These are phyloP conservation scores for Calonectria fujianensis DNA, from an alignment of 2,329 filamentous ascomycete species.

Conservation along the genomic window DNA sequence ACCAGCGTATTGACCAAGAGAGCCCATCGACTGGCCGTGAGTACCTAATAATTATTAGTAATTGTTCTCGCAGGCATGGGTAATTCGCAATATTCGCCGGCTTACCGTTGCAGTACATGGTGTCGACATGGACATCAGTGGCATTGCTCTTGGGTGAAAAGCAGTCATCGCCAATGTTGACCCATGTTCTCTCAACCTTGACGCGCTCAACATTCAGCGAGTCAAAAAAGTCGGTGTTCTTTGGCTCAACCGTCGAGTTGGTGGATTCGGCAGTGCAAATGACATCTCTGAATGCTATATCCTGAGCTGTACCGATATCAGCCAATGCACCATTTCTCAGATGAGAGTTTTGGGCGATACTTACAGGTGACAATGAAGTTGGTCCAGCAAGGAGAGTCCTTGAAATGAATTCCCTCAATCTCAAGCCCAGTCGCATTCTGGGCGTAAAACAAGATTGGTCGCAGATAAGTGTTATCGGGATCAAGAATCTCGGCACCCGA, in stretches of 20 bases:
- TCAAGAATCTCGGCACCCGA: conserved; percentile 51
- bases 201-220: conserved; percentile 49
- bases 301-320: conserved; percentile 40
- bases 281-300: conserved; percentile 51
- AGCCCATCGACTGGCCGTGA: conserved; percentile 51
- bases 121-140: conserved; percentile 60
- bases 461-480: conserved; percentile 47
- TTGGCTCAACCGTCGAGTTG: conserved; percentile 49
- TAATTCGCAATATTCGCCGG: neutral
- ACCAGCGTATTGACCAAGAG: conserved; percentile 50
- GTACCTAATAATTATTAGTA: conserved; percentile 35
- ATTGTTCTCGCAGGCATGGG: fast-evolving
- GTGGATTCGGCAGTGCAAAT: conserved; percentile 52
- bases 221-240: conserved; percentile 54
- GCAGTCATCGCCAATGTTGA: conserved; percentile 53
- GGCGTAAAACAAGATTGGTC: conserved; percentile 53
- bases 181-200: conserved; percentile 50
- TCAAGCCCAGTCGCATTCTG: conserved; percentile 51
- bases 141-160: conserved; percentile 54
- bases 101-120: conserved; percentile 67
- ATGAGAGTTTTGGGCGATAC: fast-evolving
- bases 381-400: conserved; percentile 53
- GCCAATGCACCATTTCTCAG: neutral
- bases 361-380: conserved; percentile 53
- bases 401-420: conserved; percentile 51